Base-by-base conservation (phyloP, 495 filamentous ascomycete genomes). In the Tuber calosporum region DNA sequence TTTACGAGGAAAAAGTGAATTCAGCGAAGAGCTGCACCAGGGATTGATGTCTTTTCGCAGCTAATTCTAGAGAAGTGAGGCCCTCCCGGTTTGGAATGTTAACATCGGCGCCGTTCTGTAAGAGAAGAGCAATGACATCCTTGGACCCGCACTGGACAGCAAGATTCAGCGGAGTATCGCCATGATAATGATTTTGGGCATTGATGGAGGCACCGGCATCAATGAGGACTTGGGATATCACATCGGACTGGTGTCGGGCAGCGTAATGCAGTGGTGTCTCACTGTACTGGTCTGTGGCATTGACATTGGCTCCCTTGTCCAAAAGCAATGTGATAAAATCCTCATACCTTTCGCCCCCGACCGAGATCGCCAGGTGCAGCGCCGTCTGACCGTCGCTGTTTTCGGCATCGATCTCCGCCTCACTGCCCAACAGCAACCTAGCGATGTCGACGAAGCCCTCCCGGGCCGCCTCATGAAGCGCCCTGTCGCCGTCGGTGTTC, bases 291-390 rank as follows among this genome's bases (percentile, higher is more conserved):
- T 62, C 53, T 62, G 53, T 62, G 53, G 53, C 53, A 62, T 62
- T 62, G 53, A 62, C 53, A 62, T 62, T 62, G 53, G 53, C 53
- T 17, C 53, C 53, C 53, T 62, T 62, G 53, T 34, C 53, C 53
- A 62, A 62, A 62, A 62, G 53, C 30, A 62, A 62, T 62, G 53
- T 62, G 53, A 62, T 34, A 62, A 34, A 62, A 62, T 62, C 53
- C 53, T 34, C 53, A 62, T 62, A 62, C 53, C 53, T 62, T 62
- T 62, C 53, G 53, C 53, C 53, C 26, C 53, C 53, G 53, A 62
- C 53, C 53, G 53, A 62, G 53, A 62, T 62, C 26, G 53, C 53
- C 26, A 62, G 26, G 53, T 62, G 53, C 53, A 62, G 53, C 53
- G 53, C 53, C 53, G 53, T 62, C 53, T 62, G 53, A 26, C 53